Base-by-base conservation (phyloP, 2,329 filamentous ascomycete species). In the Penicillium sclerotigenum region DNA sequence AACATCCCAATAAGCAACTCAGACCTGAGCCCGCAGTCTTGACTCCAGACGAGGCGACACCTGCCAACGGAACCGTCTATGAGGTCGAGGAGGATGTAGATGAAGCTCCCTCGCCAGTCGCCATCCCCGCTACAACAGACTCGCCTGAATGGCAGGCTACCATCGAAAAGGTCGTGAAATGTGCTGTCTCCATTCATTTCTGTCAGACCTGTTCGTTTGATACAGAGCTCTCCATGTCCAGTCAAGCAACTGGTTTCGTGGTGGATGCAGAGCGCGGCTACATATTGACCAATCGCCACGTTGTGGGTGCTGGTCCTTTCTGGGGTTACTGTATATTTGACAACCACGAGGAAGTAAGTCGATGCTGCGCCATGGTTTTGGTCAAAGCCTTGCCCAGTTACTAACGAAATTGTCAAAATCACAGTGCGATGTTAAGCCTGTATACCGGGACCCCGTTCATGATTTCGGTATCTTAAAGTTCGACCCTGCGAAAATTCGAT, bases 291-390 rank as follows among this genome's bases (percentile, higher is more conserved):
- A 94, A 94, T 73, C 84, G 90, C 57, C 94, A 99, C 77, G 94
- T 99, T 31, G 94, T 97, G 40, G 91, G 94, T 62, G 84, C 94
- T 0, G 94, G 94, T 0, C 94, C 94, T 1, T 99, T 99, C 76
- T 97, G 93, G 88, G 94, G 94, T 46, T 97, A 96, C 77, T 92
- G 90, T 72, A 92, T 99, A 65, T 99, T 99, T 73, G 95, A 99
- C 74, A 99, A 99, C 72, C 94, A 99, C 75, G 94, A 99, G 72
- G 86, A 88, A 74, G 81, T 82, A 70, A 58, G 76, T 64, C 49
- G 41, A 34, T 33, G 3, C 14, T 47, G 34, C 8, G 4, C 20
- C 13, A 22, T 20, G 4, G 7, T 54, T 10, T 10, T 28, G 13
- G n/a, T 11, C 4, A 20, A 26, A 13, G 6, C n/a, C 11, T 42